Percentiles rank a stretch among this genome's conserved stretches.
Evolutionary conservation across 2,329 filamentous ascomycete genomes (phyloP).

Genomic region (Spiromastix sp.): DNA sequence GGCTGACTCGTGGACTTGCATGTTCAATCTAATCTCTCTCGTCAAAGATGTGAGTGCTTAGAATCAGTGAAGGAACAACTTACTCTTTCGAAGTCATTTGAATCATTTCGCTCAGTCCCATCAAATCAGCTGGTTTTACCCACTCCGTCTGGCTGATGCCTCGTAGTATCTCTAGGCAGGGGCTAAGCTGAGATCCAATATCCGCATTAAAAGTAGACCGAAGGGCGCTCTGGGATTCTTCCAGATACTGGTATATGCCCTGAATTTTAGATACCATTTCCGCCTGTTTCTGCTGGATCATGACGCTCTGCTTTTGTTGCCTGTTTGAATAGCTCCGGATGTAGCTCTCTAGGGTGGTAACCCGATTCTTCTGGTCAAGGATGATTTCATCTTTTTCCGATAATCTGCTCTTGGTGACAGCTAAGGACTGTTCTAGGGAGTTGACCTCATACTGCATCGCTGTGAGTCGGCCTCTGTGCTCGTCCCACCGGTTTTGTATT

Average conservation of each 20-base stretch:
- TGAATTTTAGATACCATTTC: constrained; percentile 6
- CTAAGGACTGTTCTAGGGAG: constrained; percentile 18
- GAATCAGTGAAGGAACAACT: constrained; percentile 6
- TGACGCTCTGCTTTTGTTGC: constrained; percentile 4
- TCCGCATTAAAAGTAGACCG: constrained; percentile 6
- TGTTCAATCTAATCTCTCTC: constrained; percentile 16
- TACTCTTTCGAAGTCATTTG: constrained; percentile 17
- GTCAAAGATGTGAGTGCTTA: constrained; percentile 1
- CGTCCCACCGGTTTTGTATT: constrained; percentile 9
- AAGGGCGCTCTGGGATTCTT: background rate
- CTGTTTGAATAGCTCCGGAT: constrained; percentile 17
- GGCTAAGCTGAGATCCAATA: constrained; percentile 3
- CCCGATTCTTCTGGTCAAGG: constrained; percentile 20
- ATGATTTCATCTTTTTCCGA: constrained; percentile 14
- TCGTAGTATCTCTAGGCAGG: constrained; percentile 7
- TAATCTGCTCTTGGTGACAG: constrained; percentile 14
- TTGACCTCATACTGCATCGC: constrained; percentile 13
- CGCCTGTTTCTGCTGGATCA: constrained; percentile 5
- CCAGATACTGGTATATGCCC: constrained; percentile 1
- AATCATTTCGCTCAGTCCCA: constrained; percentile 7
- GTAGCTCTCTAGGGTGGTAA: constrained; percentile 20
- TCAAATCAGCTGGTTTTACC: constrained; percentile 3
- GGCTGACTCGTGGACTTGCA: constrained; percentile 10
- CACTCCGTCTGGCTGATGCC: constrained; percentile 1
- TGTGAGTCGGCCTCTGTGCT: constrained; percentile 14